These are phyloP conservation scores for Anaeromyces robustus DNA, from an alignment of 192 early-diverging fungal species.

Conservation along the genomic window DNA sequence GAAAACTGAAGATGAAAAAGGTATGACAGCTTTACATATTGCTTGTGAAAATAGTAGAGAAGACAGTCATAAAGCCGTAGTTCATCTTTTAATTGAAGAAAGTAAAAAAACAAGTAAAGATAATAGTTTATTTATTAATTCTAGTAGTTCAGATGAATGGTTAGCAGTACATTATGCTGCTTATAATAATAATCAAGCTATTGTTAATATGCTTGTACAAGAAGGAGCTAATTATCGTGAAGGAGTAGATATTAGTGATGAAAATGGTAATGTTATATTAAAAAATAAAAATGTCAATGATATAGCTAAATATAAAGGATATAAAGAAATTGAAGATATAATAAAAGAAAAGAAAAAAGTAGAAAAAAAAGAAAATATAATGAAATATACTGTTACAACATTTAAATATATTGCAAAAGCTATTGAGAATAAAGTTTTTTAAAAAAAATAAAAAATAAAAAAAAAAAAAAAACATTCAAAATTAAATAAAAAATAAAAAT, in stretches of 20 bases:
- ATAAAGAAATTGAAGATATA: no score
- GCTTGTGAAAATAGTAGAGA: neutral
- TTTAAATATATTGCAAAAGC: no score
- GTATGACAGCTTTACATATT: neutral
- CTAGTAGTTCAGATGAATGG: neutral
- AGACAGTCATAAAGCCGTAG: neutral
- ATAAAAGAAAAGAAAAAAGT: no score
- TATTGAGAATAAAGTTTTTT: no score
- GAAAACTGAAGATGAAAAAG: neutral
- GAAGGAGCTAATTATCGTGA: neutral
- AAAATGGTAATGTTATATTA: no score
- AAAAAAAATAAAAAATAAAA: no score
- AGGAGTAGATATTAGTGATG: neutral
- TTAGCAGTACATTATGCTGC: neutral
- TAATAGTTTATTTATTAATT: neutral
- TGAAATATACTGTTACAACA: no score
- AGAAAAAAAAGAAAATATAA: no score
- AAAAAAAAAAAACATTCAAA: no score
- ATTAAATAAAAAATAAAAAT: no score
- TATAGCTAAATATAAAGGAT: no score
- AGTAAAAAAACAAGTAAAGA: neutral
- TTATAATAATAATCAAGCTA: neutral
- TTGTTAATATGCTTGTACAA: neutral
- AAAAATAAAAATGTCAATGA: no score
- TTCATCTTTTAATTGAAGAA: neutral